Conservation (phyloP, 352 stramenopile genomes). For the Phytophthora hybrid region DNA sequence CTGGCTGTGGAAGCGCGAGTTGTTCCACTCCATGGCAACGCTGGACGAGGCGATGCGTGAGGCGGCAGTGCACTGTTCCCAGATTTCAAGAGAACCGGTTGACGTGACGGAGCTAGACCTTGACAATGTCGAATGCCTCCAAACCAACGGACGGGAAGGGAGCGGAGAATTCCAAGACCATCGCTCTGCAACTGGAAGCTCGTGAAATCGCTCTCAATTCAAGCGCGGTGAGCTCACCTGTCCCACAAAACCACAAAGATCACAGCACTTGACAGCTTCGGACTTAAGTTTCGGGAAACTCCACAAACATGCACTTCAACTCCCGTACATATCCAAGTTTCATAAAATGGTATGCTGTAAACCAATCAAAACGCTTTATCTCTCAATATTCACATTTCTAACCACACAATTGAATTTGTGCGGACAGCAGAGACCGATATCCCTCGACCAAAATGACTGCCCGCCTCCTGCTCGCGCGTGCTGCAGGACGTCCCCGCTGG, state of each 20-base stretch:
- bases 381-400: background rate
- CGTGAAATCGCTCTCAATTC: conserved; percentile 50
- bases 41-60: conserved; percentile 9
- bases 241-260: conserved; percentile 18
- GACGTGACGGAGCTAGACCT: conserved; percentile 30
- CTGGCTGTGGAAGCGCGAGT: conserved; percentile 27
- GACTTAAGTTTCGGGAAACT: background rate
- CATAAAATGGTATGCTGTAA: background rate
- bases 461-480: conserved; percentile 24
- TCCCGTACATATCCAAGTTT: conserved; percentile 11
- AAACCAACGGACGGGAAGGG: conserved; percentile 24
- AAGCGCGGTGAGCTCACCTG: conserved; percentile 21
- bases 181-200: conserved; percentile 1
- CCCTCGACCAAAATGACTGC: conserved; percentile 19
- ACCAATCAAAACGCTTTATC: background rate
- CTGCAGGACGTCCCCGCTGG: conserved; percentile 15
- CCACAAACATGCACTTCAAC: conserved; percentile 9
- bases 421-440: background rate
- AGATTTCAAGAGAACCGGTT: conserved; percentile 37
- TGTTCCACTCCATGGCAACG: conserved; percentile 45
- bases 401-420: conserved; percentile 15
- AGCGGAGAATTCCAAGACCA: conserved; percentile 29
- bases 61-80: conserved; percentile 38
- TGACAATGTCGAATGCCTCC: conserved; percentile 9
- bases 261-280: background rate